phyloP scores from a whole-genome alignment of 108 stramenopile genomes.

The Pseudonitzschia delicatissima region DNA sequence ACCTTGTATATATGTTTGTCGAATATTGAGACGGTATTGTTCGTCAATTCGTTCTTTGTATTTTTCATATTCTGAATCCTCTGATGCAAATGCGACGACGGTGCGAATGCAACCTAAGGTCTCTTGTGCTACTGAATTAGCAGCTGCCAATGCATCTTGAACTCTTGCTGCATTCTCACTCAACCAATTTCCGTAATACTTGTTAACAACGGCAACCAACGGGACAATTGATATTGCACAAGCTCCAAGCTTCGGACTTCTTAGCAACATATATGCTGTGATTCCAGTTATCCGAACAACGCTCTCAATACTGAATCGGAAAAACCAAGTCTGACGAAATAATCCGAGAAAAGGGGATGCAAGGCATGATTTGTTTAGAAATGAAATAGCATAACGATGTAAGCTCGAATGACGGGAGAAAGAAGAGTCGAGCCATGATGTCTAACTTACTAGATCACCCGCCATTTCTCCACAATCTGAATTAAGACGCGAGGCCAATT shows the following conservation, averaged over 20 bases:
- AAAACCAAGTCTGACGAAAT: conserved; percentile 84
- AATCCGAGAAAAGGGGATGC: not conserved
- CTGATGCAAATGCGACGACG: conserved; percentile 82
- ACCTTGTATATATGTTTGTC: conserved; percentile 69
- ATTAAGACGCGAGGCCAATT: conserved; percentile 77
- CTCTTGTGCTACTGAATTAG: conserved; percentile 82
- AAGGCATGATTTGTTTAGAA: not conserved
- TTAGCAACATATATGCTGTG: conserved; percentile 74
- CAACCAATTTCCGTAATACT: conserved; percentile 83
- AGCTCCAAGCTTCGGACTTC: conserved; percentile 66
- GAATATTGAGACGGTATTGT: conserved; percentile 80
- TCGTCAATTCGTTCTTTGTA: conserved; percentile 66
- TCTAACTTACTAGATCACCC: conserved; percentile 31
- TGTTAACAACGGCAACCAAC: conserved; percentile 78
- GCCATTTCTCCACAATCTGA: conserved; percentile 88
- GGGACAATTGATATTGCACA: conserved; percentile 80
- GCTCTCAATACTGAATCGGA: conserved; percentile 84
- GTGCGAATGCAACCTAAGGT: conserved; percentile 77
- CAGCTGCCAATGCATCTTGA: conserved; percentile 82
- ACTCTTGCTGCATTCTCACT: conserved; percentile 63
- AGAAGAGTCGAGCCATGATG: not conserved
- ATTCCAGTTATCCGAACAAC: conserved; percentile 83
- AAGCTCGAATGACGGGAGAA: not conserved
- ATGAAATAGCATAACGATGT: not conserved
- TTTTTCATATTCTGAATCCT: conserved; percentile 59